Conservation (phyloP, 2,329 filamentous ascomycete species). For the Aspergillus sp. region DNA sequence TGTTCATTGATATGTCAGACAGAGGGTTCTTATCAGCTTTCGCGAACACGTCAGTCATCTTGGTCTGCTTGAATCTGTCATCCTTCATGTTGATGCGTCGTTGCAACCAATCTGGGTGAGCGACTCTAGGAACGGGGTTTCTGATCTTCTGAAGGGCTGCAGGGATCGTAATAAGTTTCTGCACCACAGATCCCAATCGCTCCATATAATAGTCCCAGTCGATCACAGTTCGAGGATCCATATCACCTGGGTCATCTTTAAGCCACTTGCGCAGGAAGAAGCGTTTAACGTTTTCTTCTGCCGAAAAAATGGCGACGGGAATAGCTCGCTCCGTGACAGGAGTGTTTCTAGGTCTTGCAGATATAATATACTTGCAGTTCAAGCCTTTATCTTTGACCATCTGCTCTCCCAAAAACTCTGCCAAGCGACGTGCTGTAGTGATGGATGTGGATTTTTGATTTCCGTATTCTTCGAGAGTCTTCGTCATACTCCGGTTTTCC, state of each 20-base stretch:
- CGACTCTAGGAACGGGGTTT: conserved; percentile 89
- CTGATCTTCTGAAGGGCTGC: conserved; percentile 91
- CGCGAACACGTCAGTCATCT: conserved; percentile 88
- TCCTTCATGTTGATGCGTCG: conserved; percentile 91
- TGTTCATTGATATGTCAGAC: conserved; percentile 67
- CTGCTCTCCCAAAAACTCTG: conserved; percentile 93
- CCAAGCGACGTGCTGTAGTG: conserved; percentile 89
- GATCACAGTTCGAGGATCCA: conserved; percentile 83
- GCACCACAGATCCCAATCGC: conserved; percentile 91
- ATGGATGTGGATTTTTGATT: conserved; percentile 98
- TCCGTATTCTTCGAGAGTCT: conserved; percentile 95
- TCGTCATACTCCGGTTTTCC: conserved; percentile 97
- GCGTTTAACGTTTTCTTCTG: conserved; percentile 82
- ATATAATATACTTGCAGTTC: conserved; percentile 99
- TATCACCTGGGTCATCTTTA: conserved; percentile 85
- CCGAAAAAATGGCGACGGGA: conserved; percentile 95
- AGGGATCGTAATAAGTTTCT: conserved; percentile 98
- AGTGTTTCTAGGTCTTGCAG: conserved; percentile 76
- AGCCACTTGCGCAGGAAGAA: conserved; percentile 93
- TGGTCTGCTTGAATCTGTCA: conserved; percentile 97
- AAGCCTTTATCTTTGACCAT: conserved; percentile 99
- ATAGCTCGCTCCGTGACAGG: conserved; percentile 93
- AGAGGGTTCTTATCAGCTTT: conserved; percentile 62
- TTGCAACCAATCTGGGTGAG: conserved; percentile 96
- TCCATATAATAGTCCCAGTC: conserved; percentile 99